A percentile compares a stretch with the other conserved stretches of the same genome.
phyloP scores from a whole-genome alignment of 257 asterid genomes.

The Henckelia pumila region DNA sequence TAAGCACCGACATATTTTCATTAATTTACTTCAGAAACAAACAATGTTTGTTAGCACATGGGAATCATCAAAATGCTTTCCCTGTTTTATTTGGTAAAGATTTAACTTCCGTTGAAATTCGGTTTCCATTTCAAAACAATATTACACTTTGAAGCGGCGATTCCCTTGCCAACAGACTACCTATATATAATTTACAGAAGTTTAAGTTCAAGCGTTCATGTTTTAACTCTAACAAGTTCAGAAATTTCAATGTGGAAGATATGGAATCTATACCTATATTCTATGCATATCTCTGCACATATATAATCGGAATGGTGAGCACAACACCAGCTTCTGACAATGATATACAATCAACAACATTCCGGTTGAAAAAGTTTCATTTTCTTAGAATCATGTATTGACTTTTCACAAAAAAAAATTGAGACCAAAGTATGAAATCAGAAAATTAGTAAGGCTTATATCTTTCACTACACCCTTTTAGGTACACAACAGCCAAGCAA shows the following conservation, averaged over 20 bases:
- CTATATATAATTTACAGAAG: background rate
- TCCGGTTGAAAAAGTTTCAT: conserved; percentile 13
- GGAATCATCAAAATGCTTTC: conserved; percentile 8
- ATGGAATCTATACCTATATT: background rate
- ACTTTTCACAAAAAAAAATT: conserved; percentile 11
- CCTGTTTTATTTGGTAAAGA: background rate
- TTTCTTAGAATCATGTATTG: conserved; percentile 15
- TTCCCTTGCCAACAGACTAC: background rate
- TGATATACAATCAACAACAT: conserved; percentile 10
- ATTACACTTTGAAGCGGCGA: conserved; percentile 1
- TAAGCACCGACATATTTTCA: background rate
- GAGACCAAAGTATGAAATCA: conserved; percentile 8
- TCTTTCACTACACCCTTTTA: background rate
- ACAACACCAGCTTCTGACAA: conserved; percentile 10
- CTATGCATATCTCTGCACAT: conserved; percentile 6
- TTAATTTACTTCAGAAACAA: conserved; percentile 7
- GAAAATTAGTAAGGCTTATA: background rate
- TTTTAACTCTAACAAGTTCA: background rate
- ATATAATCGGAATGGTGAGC: conserved; percentile 1
- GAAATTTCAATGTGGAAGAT: conserved; percentile 7
- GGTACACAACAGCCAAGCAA: background rate
- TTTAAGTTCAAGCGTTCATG: conserved; percentile 3
- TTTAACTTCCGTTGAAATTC: conserved; percentile 14
- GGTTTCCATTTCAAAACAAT: background rate
- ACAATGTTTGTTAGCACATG: conserved; percentile 2